Evolutionary conservation across 2,329 filamentous ascomycete genomes (phyloP).

Genomic region (Phyllosticta capitalensis): DNA sequence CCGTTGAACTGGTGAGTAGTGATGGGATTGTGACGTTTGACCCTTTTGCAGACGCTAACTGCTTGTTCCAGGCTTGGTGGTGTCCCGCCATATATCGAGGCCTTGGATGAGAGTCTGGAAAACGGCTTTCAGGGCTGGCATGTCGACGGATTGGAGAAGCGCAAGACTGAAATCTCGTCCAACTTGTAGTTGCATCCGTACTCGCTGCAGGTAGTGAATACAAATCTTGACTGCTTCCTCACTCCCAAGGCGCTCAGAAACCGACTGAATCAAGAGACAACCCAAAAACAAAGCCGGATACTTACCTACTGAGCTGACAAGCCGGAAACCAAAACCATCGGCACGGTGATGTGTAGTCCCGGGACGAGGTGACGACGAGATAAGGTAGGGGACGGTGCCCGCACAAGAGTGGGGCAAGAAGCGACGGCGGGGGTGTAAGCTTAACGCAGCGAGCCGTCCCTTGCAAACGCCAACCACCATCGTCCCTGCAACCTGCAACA

Average conservation of each 20-base stretch:
- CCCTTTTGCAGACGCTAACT: not conserved
- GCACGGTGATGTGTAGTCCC: not conserved
- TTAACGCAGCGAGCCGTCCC: not conserved
- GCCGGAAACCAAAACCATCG: not conserved
- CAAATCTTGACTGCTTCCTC: not conserved
- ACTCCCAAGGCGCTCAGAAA: not conserved
- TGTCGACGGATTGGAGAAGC: not conserved
- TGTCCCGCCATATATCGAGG: conserved; percentile 1
- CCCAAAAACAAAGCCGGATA: not conserved
- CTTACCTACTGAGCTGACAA: not conserved
- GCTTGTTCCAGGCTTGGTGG: not conserved
- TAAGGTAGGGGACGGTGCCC: not conserved
- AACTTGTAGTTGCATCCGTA: not conserved
- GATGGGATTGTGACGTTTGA: conserved; percentile 22
- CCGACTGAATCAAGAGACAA: not conserved
- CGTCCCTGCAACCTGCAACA: not conserved
- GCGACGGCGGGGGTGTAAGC: not conserved
- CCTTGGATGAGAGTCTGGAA: conserved; percentile 1
- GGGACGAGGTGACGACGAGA: not conserved
- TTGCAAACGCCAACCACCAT: not conserved
- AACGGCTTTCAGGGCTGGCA: conserved; percentile 2
- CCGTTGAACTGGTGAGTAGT: conserved; percentile 29
- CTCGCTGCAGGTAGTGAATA: not conserved
- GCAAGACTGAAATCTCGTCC: not conserved
- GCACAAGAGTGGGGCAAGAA: not conserved